These are phyloP conservation scores for Trichosporon coremiiforme DNA, from an alignment of 1,284 basidiomycete species.

Conservation along the genomic window DNA sequence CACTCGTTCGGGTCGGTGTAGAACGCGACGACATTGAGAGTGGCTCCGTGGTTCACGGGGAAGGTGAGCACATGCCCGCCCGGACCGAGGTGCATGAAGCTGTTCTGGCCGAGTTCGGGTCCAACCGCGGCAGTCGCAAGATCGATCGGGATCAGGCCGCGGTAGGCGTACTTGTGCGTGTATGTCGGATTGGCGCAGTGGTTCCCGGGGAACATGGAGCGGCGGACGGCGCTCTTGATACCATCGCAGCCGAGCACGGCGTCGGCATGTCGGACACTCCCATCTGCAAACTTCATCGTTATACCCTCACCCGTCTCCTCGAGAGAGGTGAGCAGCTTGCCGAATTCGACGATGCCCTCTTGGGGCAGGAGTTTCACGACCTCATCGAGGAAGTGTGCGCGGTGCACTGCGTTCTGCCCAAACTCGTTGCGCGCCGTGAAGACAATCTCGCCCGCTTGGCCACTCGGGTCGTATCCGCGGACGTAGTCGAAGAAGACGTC, in stretches of 20 bases:
- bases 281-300: conserved; percentile 30
- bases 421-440: conserved; percentile 22
- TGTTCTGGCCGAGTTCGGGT: conserved; percentile 29
- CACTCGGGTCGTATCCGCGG: conserved; percentile 20
- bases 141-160: conserved; percentile 32
- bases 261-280: conserved; percentile 23
- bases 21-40: conserved; percentile 34
- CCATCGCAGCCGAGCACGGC: conserved; percentile 33
- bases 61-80: conserved; percentile 34
- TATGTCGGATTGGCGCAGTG: conserved; percentile 25
- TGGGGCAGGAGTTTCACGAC: conserved; percentile 28
- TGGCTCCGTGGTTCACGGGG: conserved; percentile 31
- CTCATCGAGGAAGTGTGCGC: conserved; percentile 36
- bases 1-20: conserved; percentile 24
- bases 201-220: conserved; percentile 26
- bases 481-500: conserved; percentile 30
- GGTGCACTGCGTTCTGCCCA: conserved; percentile 34
- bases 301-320: background rate
- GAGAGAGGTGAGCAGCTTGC: conserved; percentile 25
- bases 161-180: conserved; percentile 36
- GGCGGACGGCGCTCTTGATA: conserved; percentile 29
- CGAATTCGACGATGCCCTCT: conserved; percentile 22
- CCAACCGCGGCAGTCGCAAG: conserved; percentile 28
- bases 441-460: conserved; percentile 11
- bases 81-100: conserved; percentile 32